Conservation (phyloP, 1,139 yeast genomes). For the Yamadazyma dendronema region DNA sequence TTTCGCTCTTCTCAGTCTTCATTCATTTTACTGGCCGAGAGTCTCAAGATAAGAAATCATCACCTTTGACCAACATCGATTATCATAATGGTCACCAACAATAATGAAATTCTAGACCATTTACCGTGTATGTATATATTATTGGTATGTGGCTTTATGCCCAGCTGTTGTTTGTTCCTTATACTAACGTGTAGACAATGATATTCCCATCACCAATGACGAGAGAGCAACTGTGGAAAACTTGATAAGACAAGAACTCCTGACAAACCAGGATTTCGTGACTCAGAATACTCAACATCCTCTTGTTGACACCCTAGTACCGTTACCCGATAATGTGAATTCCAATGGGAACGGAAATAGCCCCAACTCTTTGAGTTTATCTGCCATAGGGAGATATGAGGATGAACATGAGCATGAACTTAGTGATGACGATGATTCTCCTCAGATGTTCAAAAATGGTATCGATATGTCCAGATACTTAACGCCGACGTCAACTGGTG, state of each 20-base stretch:
- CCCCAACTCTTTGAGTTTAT: slow-evolving; percentile 6
- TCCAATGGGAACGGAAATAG: too few relatives aligned
- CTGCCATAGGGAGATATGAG: slow-evolving; percentile 32
- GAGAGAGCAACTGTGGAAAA: slow-evolving; percentile 37
- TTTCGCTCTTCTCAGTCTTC: background rate
- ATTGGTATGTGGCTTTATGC: too few relatives aligned
- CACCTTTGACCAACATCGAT: too few relatives aligned
- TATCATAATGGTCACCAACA: slow-evolving; percentile 26
- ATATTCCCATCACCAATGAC: slow-evolving; percentile 28
- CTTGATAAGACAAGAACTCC: slow-evolving; percentile 29
- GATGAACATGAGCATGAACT: too few relatives aligned
- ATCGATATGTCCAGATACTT: slow-evolving; percentile 31
- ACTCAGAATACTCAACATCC: too few relatives aligned
- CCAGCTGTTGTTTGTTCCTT: too few relatives aligned
- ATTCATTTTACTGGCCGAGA: background rate
- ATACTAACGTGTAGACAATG: slow-evolving; percentile 20
- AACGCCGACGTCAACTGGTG: slow-evolving; percentile 4
- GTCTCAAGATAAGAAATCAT: background rate
- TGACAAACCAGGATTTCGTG: too few relatives aligned
- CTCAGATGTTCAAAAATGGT: slow-evolving; percentile 13
- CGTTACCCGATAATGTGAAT: slow-evolving; percentile 20
- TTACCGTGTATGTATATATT: slow-evolving; percentile 25
- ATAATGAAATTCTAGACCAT: too few relatives aligned
- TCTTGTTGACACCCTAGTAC: slow-evolving; percentile 25
- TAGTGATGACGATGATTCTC: slow-evolving; percentile 18